Base-by-base conservation (phyloP, 495 filamentous ascomycete species). In the Xylaria scruposa region DNA sequence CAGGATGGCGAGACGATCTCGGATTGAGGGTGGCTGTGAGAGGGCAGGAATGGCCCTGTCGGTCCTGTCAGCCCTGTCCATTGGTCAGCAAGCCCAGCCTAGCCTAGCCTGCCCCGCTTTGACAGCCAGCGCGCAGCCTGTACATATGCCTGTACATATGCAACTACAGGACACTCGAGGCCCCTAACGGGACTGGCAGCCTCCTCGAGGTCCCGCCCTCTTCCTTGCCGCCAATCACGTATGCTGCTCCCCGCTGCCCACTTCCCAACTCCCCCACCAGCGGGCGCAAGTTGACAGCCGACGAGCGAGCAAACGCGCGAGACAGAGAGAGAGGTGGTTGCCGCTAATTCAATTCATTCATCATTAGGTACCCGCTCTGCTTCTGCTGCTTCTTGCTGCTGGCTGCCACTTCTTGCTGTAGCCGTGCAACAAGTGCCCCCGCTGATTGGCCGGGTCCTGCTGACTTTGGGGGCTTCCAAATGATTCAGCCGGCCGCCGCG, bases 401-500 rank as follows among this genome's bases (percentile, higher is more conserved):
- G 36, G 36, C 6, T 38, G 8, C 36, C 36, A 38, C 36, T 38
- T 38, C 36, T 38, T 38, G 36, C 36, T 4, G 67, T 49, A 69
- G 58, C 68, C 54, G 54, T 70, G 58, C 58, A 51, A 59, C 51
- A 53, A 51, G 61, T 51, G 60, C 47, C 26, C 5, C 12, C 9
- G 24, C 24, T 71, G 51, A 71, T 71, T 71, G 70, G 70, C 19
- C 40, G 10, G n/a, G 10, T 8, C 1, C 17, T 53, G 47, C 38
- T 40, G 40, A 46, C 70, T 38, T 38, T 46, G 47, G 61, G 61
- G 51, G 53, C 46, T 60, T 67, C 51, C 62, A 71, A 66, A 71
- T 66, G 58, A 71, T 71, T 71, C 70, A 71, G 70, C 70, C 70
- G 70, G 70, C 62, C 70, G 29, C 51, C 38, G 62, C 53, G 53